These are phyloP conservation scores for Moniliella sp. DNA, from an alignment of 1,284 basidiomycete genomes.

Conservation along the genomic window DNA sequence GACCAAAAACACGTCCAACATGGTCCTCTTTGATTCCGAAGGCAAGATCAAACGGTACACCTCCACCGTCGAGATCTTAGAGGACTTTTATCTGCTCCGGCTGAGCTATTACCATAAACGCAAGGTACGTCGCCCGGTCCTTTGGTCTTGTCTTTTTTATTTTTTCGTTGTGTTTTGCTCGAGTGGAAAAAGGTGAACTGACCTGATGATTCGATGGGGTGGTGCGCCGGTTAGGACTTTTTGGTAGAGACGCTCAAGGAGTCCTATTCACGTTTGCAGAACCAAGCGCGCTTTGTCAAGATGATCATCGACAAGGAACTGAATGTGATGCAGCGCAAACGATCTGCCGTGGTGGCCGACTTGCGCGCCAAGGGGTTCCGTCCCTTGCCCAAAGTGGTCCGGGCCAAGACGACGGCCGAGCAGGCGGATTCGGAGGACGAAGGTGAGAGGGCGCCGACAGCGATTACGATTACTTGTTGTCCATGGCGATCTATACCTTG, in stretches of 20 bases:
- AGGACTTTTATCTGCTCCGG: constrained; percentile 77
- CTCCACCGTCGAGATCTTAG: constrained; percentile 70
- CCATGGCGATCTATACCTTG: constrained; percentile 84
- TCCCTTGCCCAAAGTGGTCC: constrained; percentile 60
- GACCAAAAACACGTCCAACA: constrained; percentile 72
- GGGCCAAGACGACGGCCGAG: constrained; percentile 48
- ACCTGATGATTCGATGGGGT: background rate
- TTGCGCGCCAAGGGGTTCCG: constrained; percentile 64
- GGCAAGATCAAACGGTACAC: constrained; percentile 88
- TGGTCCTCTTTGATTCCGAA: constrained; percentile 93
- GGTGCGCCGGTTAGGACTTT: constrained; percentile 31
- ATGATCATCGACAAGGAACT: constrained; percentile 81
- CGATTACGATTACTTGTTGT: constrained; percentile 82
- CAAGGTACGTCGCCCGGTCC: constrained; percentile 46
- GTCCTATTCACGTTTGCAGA: constrained; percentile 63
- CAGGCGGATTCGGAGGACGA: constrained; percentile 43
- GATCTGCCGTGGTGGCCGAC: constrained; percentile 62
- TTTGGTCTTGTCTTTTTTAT: too few relatives aligned
- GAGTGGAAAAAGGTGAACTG: background rate
- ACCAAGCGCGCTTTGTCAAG: constrained; percentile 87
- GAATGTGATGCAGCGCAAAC: constrained; percentile 77
- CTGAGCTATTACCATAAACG: constrained; percentile 66
- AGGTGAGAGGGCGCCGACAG: constrained; percentile 36
- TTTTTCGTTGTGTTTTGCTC: too few relatives aligned
- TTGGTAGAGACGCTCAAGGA: constrained; percentile 64